These are phyloP conservation scores for Candida nonsorbophila DNA, from an alignment of 805 yeast species.

Conservation along the genomic window DNA sequence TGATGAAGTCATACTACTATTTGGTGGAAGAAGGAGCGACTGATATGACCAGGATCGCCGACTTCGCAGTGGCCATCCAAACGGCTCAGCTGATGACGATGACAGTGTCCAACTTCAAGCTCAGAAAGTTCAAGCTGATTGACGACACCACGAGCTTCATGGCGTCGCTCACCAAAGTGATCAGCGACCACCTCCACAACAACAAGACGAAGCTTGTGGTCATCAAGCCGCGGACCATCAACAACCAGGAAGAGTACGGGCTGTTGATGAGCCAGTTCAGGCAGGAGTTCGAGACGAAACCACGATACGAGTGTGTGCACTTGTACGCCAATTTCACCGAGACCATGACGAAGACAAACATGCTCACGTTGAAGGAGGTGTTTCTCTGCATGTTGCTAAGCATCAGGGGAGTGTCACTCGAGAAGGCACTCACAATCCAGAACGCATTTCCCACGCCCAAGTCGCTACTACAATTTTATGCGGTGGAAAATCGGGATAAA, in stretches of 20 bases:
- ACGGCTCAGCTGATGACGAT: constrained; percentile 73
- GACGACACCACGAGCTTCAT: constrained; percentile 71
- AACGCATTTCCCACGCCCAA: constrained; percentile 65
- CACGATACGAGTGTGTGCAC: constrained; percentile 33
- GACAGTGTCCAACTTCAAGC: constrained; percentile 59
- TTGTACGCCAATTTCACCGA: constrained; percentile 47
- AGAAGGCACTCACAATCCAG: constrained; percentile 80
- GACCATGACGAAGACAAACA: constrained; percentile 62
- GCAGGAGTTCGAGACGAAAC: constrained; percentile 30
- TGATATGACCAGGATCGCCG: constrained; percentile 21
- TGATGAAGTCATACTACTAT: constrained; percentile 63
- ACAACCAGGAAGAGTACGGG: constrained; percentile 48
- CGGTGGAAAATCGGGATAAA: constrained; percentile 11
- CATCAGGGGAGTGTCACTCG: constrained; percentile 74
- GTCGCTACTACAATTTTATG: constrained; percentile 47
- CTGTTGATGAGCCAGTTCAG: constrained; percentile 38
- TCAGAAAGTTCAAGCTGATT: constrained; percentile 62
- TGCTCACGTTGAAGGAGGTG: constrained; percentile 70
- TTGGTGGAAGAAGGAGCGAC: constrained; percentile 68
- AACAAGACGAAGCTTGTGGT: constrained; percentile 31
- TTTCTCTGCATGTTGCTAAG: constrained; percentile 75
- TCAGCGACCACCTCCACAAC: constrained; percentile 30
- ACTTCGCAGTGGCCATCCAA: constrained; percentile 60
- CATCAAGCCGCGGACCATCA: constrained; percentile 45
- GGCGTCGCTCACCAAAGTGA: constrained; percentile 40